Evolutionary conservation across 805 yeast genomes (phyloP).

Genomic region (Limtongia smithiae): DNA sequence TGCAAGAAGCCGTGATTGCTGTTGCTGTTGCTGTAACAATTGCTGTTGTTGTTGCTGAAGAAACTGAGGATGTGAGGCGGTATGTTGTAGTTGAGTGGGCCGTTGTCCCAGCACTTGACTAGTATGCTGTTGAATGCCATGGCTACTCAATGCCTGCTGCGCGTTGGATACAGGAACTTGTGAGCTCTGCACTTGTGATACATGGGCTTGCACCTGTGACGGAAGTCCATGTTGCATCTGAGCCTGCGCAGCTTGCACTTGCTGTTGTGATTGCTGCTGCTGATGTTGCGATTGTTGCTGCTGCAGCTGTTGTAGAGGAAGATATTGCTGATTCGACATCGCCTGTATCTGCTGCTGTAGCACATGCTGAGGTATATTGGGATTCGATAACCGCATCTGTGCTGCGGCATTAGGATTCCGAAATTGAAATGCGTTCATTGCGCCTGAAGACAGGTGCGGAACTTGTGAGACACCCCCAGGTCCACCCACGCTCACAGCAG

Average conservation of each 20-base stretch:
- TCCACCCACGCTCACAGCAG: background rate
- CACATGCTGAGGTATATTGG: slow-evolving; percentile 17
- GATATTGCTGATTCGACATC: background rate
- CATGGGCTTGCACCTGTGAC: background rate
- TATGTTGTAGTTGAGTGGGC: slow-evolving; percentile 10
- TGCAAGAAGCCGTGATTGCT: slow-evolving; percentile 4
- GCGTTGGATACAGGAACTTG: background rate
- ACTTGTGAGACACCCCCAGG: background rate
- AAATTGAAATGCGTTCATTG: slow-evolving; percentile 12
- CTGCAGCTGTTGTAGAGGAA: background rate
- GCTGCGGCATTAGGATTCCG: slow-evolving; percentile 4
- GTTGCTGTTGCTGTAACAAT: slow-evolving; percentile 17
- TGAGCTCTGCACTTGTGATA: background rate
- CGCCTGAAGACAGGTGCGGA: background rate
- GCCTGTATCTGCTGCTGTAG: slow-evolving; percentile 14
- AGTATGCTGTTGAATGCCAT: slow-evolving; percentile 1
- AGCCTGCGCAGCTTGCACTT: slow-evolving; percentile 1
- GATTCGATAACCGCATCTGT: slow-evolving; percentile 9
- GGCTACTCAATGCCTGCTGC: slow-evolving; percentile 5
- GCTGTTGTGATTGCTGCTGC: slow-evolving; percentile 7
- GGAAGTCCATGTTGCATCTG: slow-evolving; percentile 1
- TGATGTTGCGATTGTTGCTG: slow-evolving; percentile 3
- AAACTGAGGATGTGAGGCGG: background rate
- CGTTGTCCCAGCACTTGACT: slow-evolving; percentile 16
- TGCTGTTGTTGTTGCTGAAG: slow-evolving; percentile 10